Percentiles rank a stretch among this genome's conserved stretches.
Conservation (phyloP, 2,329 filamentous ascomycete genomes). For the Anisogramma anomala region DNA sequence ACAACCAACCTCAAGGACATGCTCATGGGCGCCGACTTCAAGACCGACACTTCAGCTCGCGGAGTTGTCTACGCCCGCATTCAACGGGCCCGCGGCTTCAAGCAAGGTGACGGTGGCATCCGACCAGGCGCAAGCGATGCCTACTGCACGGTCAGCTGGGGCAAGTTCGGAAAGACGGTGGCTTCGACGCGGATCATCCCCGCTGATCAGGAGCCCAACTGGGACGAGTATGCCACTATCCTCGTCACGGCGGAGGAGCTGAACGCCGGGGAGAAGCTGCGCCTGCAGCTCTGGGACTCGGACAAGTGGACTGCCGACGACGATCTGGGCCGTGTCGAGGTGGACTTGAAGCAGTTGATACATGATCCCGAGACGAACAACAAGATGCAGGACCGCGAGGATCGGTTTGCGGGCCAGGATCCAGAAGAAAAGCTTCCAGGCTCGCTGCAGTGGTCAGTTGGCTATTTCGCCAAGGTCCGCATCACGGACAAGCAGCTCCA, state of each 20-base stretch:
- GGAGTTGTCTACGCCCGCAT: slow-evolving; percentile 57
- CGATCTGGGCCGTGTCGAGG: slow-evolving; percentile 60
- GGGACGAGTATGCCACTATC: slow-evolving; percentile 61
- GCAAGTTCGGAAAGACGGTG: slow-evolving; percentile 62
- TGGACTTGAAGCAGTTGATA: slow-evolving; percentile 57
- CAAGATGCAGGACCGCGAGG: slow-evolving; percentile 49
- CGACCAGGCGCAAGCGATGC: slow-evolving; percentile 55
- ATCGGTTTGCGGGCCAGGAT: slow-evolving; percentile 55
- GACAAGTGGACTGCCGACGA: slow-evolving; percentile 63
- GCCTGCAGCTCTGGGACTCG: slow-evolving; percentile 65
- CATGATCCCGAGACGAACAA: slow-evolving; percentile 45
- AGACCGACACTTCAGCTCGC: slow-evolving; percentile 56
- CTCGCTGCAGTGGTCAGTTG: slow-evolving; percentile 56
- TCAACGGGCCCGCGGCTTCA: slow-evolving; percentile 57
- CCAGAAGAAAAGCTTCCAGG: slow-evolving; percentile 58
- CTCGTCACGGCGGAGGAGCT: slow-evolving; percentile 59
- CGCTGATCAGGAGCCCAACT: slow-evolving; percentile 54
- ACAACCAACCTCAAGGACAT: slow-evolving; percentile 67
- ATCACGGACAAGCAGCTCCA: slow-evolving; percentile 51
- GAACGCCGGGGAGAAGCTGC: slow-evolving; percentile 57
- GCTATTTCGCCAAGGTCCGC: slow-evolving; percentile 57
- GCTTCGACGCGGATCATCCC: slow-evolving; percentile 55
- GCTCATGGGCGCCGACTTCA: slow-evolving; percentile 67
- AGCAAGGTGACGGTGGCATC: slow-evolving; percentile 54
- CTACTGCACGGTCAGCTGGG: slow-evolving; percentile 64